Base-by-base conservation (phyloP, 2,329 filamentous ascomycete species). In the Neopestalotiopsis sp. region DNA sequence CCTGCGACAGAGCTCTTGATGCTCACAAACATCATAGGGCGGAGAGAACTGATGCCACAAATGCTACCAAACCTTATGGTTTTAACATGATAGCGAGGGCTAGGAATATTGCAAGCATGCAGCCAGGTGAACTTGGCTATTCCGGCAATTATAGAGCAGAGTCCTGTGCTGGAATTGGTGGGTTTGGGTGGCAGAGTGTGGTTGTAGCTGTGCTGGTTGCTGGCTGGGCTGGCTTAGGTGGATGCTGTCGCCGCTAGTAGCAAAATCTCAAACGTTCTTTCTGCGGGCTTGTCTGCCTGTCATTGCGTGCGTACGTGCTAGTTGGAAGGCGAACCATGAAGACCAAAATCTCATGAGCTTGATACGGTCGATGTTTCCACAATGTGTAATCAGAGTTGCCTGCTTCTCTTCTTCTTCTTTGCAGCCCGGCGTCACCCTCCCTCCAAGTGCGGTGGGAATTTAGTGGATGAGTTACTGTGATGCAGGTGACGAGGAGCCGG, bases 401-500 rank as follows among this genome's bases (percentile, higher is more conserved):
- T 70, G 66, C 67, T 71, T 71, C 66, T 67, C 24, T 28, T 28
- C 24, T 58, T 17, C 45, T n/a, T 62, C 42, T 56, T 67, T 30
- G 28, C 59, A 24, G 59, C 24, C 70, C 71, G 69, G 70, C 71
- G 72, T 76, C 72, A 74, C 70, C 73, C 74, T 76, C 74, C 74
- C 70, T 71, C 72, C 72, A 45, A 67, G 73, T 61, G 64, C 67
- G 70, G 71, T 72, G 70, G 74, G 74, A 74, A 76, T 74, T 76
- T 75, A 75, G 45, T 53, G 45, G 73, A 72, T 14, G 59, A 75
- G 74, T 74, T 75, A 75, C 73, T 75, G 6, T 73, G 71, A 69
- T 38, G 42, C 34, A 38, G 40, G 6, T 49, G 40, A 13, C 20
- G 45, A 38, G 24, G 20, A 63, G 61, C 61, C 20, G n/a, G 45